phyloP scores from a whole-genome alignment of 306 rosid genomes.

The Castanospermum australe region DNA sequence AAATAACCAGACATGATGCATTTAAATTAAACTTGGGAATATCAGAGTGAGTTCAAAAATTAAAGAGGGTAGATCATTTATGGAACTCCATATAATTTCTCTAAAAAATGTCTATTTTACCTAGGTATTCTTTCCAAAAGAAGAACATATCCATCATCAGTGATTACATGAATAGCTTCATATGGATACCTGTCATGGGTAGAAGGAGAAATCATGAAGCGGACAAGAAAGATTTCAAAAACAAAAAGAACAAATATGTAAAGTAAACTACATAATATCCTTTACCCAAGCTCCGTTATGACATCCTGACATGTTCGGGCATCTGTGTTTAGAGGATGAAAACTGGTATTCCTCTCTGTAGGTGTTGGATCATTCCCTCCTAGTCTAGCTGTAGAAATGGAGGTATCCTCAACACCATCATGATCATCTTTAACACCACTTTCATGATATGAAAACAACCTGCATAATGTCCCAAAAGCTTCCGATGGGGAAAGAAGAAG shows the following conservation, averaged over 20 bases:
- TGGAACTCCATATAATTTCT: not conserved
- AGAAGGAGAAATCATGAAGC: conserved; percentile 20
- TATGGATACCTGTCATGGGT: conserved; percentile 70
- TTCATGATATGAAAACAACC: conserved; percentile 41
- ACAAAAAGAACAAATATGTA: not conserved
- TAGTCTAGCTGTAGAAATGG: conserved; percentile 45
- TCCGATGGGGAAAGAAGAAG: conserved; percentile 74
- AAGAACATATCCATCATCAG: conserved; percentile 90
- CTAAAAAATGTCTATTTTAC: conserved; percentile 32
- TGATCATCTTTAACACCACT: conserved; percentile 23
- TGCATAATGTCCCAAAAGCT: conserved; percentile 42
- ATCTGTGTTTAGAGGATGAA: conserved; percentile 79
- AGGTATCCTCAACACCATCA: conserved; percentile 23
- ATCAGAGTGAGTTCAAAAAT: not conserved
- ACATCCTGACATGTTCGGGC: conserved; percentile 96
- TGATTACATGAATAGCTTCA: conserved; percentile 83
- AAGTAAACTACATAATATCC: conserved; percentile 13
- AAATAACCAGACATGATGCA: not conserved
- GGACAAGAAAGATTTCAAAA: not conserved
- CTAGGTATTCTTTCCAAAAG: conserved; percentile 95
- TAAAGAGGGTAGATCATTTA: not conserved
- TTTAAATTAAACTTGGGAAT: conserved; percentile 4
- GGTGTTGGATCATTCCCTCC: conserved; percentile 60
- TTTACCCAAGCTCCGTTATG: conserved; percentile 91
- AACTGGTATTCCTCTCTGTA: conserved; percentile 43